Base-by-base conservation (phyloP, 192 early-diverging fungal species). In the Chytriomyces confervae region DNA sequence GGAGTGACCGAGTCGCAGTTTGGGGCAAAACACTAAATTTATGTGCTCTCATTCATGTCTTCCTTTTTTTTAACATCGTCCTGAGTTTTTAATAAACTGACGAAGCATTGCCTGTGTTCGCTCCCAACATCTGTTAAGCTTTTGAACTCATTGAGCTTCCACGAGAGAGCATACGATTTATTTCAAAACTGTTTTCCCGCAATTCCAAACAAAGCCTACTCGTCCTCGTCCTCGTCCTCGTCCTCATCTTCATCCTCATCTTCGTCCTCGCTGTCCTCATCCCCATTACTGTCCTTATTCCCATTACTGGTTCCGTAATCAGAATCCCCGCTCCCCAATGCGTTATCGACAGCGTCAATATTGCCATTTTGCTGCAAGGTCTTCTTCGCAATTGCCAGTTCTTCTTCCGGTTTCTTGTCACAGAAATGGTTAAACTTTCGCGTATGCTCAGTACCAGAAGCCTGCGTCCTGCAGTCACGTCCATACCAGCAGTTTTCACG, bases 1-100 rank as follows among this genome's bases (percentile, higher is more conserved):
- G 97, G 84, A 61, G 86, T 87, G 20, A 87, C 86, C 13, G 86
- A 87, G 71, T 71, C 63, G 9, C 86, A 87, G 76, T 87, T 87
- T 62, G 48, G 61, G 23, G 61, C 71, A 20, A 83, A 77, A 70
- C 61, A 72, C 49, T 79, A 66, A 79, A 5, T 24, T 16, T 29
- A 24, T 29, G 11, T 64, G 16, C 27, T 27, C 1, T 64, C 53
- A 57, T 57, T 57, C 53, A n/a, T 57, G 13, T 20, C 13, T 20
- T 57, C 53, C 5, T 57, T 57, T n/a, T n/a, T 57, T 57, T 57
- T 57, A 57, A 57, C 36, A 36, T 4, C 36, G 36, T 57, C 53
- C 20, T 57, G 13, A 57, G 13, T 20, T 57, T 57, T 13, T 20
- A 57, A 57, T 57, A 20, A 57, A 57, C 53, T 20, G 36, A 36